A percentile compares a stretch with the other conserved stretches of the same genome.
Conservation (phyloP, 2,329 filamentous ascomycete species). For the Cytospora piceae region DNA sequence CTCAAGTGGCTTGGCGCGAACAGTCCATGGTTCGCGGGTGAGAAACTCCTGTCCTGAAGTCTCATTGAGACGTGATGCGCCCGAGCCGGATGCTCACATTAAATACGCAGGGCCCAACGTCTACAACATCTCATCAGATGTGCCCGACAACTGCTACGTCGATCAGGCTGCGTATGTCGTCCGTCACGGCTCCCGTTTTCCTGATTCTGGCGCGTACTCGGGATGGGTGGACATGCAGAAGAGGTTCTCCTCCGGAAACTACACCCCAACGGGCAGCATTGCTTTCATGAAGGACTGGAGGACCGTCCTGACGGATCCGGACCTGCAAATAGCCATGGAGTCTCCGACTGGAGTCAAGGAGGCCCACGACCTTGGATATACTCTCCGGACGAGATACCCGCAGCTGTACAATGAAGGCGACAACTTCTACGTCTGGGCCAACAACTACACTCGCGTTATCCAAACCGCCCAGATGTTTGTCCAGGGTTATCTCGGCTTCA, state of each 20-base stretch:
- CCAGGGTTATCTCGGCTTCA: conserved; percentile 62
- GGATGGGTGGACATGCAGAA: conserved; percentile 56
- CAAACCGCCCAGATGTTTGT: conserved; percentile 66
- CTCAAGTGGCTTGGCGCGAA: conserved; percentile 54
- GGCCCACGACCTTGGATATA: conserved; percentile 58
- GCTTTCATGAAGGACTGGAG: conserved; percentile 63
- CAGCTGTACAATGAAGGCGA: conserved; percentile 54
- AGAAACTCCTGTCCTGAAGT: conserved; percentile 21
- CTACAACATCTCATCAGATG: conserved; percentile 55
- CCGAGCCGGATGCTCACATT: conserved; percentile 14
- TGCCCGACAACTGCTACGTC: conserved; percentile 60
- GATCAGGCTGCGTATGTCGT: conserved; percentile 64
- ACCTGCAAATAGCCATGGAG: conserved; percentile 60
- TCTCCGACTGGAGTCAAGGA: conserved; percentile 68
- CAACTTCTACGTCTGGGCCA: conserved; percentile 65
- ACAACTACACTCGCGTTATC: conserved; percentile 66
- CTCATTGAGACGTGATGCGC: not conserved
- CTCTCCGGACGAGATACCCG: conserved; percentile 52
- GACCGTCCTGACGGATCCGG: conserved; percentile 58
- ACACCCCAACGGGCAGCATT: conserved; percentile 56
- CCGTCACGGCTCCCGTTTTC: conserved; percentile 66
- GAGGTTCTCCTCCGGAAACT: conserved; percentile 55
- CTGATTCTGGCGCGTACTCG: conserved; percentile 62
- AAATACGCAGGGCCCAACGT: conserved; percentile 56
- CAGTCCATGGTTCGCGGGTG: conserved; percentile 56